Evolutionary conservation across 768 basidiomycete species (phyloP).

Genomic region (Chlorophyllum brunneum): DNA sequence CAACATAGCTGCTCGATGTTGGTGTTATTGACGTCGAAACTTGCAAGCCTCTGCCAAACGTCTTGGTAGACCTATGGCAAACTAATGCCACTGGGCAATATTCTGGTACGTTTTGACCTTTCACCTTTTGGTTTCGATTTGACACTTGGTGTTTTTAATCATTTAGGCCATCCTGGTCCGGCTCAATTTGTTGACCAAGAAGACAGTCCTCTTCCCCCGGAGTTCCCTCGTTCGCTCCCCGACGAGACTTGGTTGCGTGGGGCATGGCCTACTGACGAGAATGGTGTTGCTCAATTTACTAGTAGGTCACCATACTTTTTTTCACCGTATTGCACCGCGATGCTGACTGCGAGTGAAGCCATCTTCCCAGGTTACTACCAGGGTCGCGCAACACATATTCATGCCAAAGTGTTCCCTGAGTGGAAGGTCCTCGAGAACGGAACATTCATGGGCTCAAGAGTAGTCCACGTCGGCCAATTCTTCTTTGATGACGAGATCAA

Average conservation of each 20-base stretch:
- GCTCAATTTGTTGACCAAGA: conserved; percentile 33
- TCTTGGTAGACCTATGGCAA: conserved; percentile 56
- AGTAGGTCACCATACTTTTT: conserved; percentile 27
- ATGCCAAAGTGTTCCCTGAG: conserved; percentile 49
- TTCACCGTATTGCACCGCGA: neutral
- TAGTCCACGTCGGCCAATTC: conserved; percentile 50
- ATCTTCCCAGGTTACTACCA: conserved; percentile 58
- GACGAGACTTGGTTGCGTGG: conserved; percentile 48
- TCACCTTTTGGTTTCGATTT: no score
- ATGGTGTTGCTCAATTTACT: conserved; percentile 51
- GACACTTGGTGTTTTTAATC: neutral
- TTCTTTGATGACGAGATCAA: conserved; percentile 57
- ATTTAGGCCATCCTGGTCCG: conserved; percentile 41
- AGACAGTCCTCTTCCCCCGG: conserved; percentile 38
- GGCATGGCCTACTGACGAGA: conserved; percentile 50
- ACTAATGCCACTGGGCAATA: conserved; percentile 54
- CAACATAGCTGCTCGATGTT: conserved; percentile 42
- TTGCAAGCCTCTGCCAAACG: conserved; percentile 51
- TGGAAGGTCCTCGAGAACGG: conserved; percentile 42
- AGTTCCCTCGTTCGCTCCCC: conserved; percentile 37
- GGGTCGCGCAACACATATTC: conserved; percentile 52
- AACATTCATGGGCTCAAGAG: conserved; percentile 39
- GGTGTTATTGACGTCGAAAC: conserved; percentile 58
- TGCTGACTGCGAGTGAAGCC: conserved; percentile 23
- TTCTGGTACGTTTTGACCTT: conserved; percentile 38